Conservation (phyloP, 2,329 filamentous ascomycete species). For the Amauroascus niger region DNA sequence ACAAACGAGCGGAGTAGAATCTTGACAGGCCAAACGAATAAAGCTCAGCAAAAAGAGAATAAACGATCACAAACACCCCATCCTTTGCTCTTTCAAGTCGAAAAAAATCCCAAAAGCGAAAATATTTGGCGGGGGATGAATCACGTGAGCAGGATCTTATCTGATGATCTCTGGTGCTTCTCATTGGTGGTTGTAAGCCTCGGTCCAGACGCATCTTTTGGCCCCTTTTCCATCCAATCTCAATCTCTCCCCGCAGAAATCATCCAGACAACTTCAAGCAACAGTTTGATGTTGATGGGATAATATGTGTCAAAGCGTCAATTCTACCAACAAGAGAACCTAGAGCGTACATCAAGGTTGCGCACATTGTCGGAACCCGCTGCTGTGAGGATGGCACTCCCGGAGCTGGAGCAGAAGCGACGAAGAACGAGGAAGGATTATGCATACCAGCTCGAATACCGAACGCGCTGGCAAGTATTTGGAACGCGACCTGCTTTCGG, state of each 20-base stretch:
- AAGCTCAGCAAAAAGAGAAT: neutral
- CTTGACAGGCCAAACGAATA: neutral
- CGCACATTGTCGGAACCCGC: neutral
- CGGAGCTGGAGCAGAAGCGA: slow-evolving; percentile 44
- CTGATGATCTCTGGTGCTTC: neutral
- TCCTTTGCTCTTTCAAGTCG: neutral
- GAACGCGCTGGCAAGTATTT: slow-evolving; percentile 63
- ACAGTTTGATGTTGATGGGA: too few species aligned
- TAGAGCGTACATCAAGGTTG: neutral
- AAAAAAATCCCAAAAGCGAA: neutral
- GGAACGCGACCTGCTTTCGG: neutral
- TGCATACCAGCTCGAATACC: slow-evolving; percentile 66
- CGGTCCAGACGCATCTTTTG: neutral
- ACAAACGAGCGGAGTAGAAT: neutral
- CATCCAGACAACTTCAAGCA: too few species aligned
- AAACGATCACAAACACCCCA: neutral
- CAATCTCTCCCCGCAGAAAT: too few species aligned
- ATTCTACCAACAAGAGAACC: too few species aligned
- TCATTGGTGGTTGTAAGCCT: neutral
- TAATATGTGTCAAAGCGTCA: too few species aligned
- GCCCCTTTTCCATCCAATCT: too few species aligned
- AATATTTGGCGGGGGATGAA: neutral
- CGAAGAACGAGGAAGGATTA: slow-evolving; percentile 61
- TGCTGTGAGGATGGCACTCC: slow-evolving; percentile 18
- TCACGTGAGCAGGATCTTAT: slow-evolving; percentile 1